phyloP scores from a whole-genome alignment of 2,329 filamentous ascomycete genomes.

The Xylariales sp. region DNA sequence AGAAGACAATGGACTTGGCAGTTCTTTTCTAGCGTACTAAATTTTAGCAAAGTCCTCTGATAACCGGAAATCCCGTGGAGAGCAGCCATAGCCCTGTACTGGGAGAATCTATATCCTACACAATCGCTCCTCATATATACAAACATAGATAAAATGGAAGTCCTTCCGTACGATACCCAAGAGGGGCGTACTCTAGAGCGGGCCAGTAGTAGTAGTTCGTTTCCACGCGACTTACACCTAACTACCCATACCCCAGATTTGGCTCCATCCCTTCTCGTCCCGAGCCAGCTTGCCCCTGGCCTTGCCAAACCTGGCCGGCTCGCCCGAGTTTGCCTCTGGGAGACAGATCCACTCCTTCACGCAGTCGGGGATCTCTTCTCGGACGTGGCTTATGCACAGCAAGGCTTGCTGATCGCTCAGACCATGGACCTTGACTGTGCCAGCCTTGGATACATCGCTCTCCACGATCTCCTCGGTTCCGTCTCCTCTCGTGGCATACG shows the following conservation, averaged over 20 bases:
- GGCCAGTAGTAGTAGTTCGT: too few relatives aligned
- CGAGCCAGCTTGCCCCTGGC: constrained; percentile 57
- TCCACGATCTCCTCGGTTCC: constrained; percentile 32
- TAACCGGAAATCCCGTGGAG: too few relatives aligned
- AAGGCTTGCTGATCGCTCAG: constrained; percentile 71
- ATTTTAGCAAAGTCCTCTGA: too few relatives aligned
- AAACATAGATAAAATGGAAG: too few relatives aligned
- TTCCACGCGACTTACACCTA: too few relatives aligned
- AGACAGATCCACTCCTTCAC: constrained; percentile 83
- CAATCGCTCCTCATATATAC: too few relatives aligned
- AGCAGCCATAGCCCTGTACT: too few relatives aligned
- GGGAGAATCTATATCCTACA: too few relatives aligned
- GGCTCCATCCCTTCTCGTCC: constrained; percentile 55
- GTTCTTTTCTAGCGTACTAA: too few relatives aligned
- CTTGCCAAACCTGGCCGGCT: constrained; percentile 58
- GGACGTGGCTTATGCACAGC: constrained; percentile 87
- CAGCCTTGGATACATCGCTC: constrained; percentile 39
- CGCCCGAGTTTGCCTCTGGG: constrained; percentile 66
- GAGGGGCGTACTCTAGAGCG: too few relatives aligned
- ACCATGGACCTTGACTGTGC: constrained; percentile 51
- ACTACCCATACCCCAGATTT: constrained; percentile 55
- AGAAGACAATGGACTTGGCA: too few relatives aligned
- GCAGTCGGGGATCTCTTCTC: constrained; percentile 82
- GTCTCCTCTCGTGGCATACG: constrained; percentile 28
- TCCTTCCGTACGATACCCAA: too few relatives aligned